Conservation (phyloP, 352 stramenopile genomes). For the Pythium graminicola region DNA sequence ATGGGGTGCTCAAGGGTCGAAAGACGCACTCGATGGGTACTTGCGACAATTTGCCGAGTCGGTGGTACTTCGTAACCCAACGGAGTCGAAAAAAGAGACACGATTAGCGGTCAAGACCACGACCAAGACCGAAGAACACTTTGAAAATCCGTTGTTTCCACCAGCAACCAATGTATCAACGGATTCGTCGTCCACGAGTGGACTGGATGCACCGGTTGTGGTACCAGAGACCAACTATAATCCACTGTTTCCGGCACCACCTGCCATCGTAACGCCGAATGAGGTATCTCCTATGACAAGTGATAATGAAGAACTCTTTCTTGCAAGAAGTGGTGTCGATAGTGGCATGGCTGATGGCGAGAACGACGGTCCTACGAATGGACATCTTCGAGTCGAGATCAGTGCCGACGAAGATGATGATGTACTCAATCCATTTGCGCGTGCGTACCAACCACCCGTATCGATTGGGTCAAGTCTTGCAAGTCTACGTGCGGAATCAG, state of each 20-base stretch:
- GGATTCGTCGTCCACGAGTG: not conserved
- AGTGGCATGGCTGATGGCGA: not conserved
- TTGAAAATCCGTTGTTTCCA: slow-evolving; percentile 8
- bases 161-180: not conserved
- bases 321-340: not conserved
- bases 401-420: slow-evolving; percentile 42
- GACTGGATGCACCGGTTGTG: not conserved
- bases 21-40: slow-evolving; percentile 59
- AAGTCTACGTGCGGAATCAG: slow-evolving; percentile 25
- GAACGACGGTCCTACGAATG: slow-evolving; percentile 1
- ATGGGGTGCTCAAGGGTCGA: slow-evolving; percentile 44
- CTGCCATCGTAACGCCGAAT: not conserved
- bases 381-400: not conserved
- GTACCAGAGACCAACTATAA: slow-evolving; percentile 10
- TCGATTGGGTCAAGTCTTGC: slow-evolving; percentile 32
- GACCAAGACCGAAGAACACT: not conserved
- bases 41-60: slow-evolving; percentile 54
- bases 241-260: slow-evolving; percentile 6
- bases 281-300: slow-evolving; percentile 3
- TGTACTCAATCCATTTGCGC: slow-evolving; percentile 59
- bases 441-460: slow-evolving; percentile 35
- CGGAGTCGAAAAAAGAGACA: not conserved
- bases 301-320: slow-evolving; percentile 13
- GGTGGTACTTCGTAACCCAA: slow-evolving; percentile 53
- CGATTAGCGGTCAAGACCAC: not conserved